Conservation (phyloP, 2,329 filamentous ascomycete species). For the Sporothrix humicola region DNA sequence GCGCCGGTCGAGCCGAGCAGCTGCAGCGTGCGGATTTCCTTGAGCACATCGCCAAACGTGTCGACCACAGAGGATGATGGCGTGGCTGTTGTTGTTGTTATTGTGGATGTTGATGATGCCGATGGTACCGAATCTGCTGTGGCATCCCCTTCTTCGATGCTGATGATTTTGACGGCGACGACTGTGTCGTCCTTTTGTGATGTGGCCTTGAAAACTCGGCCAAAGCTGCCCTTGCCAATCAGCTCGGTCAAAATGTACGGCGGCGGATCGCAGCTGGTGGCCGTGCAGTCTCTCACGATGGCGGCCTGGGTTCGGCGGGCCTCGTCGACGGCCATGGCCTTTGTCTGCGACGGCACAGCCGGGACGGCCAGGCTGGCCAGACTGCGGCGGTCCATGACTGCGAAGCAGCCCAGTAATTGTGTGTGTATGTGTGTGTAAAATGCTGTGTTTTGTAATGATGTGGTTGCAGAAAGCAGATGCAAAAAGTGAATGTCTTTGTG, state of each 20-base stretch:
- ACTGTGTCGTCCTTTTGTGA: not conserved
- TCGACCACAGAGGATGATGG: slow-evolving; percentile 59
- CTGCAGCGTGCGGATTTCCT: slow-evolving; percentile 72
- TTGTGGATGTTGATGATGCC: not conserved
- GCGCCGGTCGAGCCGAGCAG: slow-evolving; percentile 74
- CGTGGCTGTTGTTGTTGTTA: not conserved
- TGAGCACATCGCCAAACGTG: slow-evolving; percentile 70
- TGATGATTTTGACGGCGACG: slow-evolving; percentile 23
- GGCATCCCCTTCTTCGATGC: slow-evolving; percentile 20
- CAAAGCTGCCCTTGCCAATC: slow-evolving; percentile 57
- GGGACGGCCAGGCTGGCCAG: slow-evolving; percentile 3
- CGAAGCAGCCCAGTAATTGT: not conserved
- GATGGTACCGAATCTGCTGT: not conserved
- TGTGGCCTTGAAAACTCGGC: not conserved
- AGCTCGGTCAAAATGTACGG: slow-evolving; percentile 66
- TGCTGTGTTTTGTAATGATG: not conserved
- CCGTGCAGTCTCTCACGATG: slow-evolving; percentile 62
- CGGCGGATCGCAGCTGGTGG: slow-evolving; percentile 60
- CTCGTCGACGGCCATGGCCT: slow-evolving; percentile 62
- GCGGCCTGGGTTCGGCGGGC: slow-evolving; percentile 65
- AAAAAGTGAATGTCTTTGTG: not conserved
- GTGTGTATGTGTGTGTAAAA: not conserved
- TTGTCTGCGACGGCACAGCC: slow-evolving; percentile 23
- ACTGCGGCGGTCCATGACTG: slow-evolving; percentile 14
- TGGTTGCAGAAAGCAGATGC: not conserved